phyloP scores from a whole-genome alignment of 1,284 basidiomycete genomes.

The Moesziomyces globuligerus region DNA sequence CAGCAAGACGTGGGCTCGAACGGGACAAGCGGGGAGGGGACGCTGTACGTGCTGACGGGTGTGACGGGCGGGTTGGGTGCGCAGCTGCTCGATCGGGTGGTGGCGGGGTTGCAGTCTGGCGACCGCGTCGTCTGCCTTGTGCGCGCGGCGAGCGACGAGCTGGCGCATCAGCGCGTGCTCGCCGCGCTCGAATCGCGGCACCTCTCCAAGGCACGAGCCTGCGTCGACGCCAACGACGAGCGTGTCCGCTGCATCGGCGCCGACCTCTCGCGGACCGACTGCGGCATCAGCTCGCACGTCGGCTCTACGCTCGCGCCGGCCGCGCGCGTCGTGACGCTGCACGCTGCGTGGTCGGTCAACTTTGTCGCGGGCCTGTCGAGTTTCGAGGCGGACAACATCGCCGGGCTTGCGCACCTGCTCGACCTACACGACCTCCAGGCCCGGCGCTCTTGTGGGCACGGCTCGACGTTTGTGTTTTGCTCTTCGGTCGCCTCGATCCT shows the following conservation, averaged over 20 bases:
- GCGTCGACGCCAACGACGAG: conserved; percentile 11
- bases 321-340: conserved; percentile 24
- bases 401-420: conserved; percentile 20
- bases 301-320: not conserved
- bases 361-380: conserved; percentile 45
- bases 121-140: conserved; percentile 72
- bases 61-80: conserved; percentile 75
- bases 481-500: conserved; percentile 72
- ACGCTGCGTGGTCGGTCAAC: conserved; percentile 61
- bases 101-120: conserved; percentile 56
- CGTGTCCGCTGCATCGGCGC: conserved; percentile 31
- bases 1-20: conserved; percentile 8
- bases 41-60: conserved; percentile 70
- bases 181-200: conserved; percentile 63
- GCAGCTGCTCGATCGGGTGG: conserved; percentile 72
- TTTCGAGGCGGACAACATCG: conserved; percentile 50
- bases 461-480: conserved; percentile 67
- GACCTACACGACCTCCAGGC: conserved; percentile 68
- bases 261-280: conserved; percentile 27
- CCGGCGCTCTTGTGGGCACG: conserved; percentile 62
- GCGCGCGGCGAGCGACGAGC: conserved; percentile 69
- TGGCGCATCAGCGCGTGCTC: conserved; percentile 68
- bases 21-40: conserved; percentile 21
- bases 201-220: conserved; percentile 46
- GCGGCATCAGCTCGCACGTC: conserved; percentile 1